A percentile compares a stretch with the other conserved stretches of the same genome.
These are phyloP conservation scores for Apophysomyces ossiformis DNA, from an alignment of 371 early-diverging fungal genomes.

Conservation along the genomic window DNA sequence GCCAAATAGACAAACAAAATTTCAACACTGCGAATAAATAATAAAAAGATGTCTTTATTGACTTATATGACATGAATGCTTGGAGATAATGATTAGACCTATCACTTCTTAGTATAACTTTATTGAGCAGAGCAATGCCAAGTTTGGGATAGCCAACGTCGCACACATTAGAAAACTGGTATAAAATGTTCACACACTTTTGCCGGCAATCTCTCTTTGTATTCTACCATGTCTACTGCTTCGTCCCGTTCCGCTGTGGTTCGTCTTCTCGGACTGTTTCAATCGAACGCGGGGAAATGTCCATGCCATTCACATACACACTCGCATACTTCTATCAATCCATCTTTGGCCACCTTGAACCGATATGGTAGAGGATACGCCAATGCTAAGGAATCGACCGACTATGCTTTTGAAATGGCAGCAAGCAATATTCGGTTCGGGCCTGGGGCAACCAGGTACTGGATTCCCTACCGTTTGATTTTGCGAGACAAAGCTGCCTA, in stretches of 20 bases:
- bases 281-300: conserved; percentile 49
- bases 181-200: too few species aligned
- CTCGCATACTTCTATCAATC: conserved; percentile 29
- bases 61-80: too few species aligned
- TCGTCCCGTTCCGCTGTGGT: conserved; percentile 56
- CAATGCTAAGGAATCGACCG: conserved; percentile 53
- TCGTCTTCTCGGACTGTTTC: conserved; percentile 48
- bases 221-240: conserved; percentile 23
- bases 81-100: too few species aligned
- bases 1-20: conserved; percentile 26
- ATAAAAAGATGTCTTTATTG: conserved; percentile 2
- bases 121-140: too few species aligned
- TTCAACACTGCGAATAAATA: not conserved
- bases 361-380: conserved; percentile 55
- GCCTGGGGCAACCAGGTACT: conserved; percentile 76
- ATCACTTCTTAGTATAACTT: too few species aligned
- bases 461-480: not conserved
- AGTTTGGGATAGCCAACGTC: too few species aligned
- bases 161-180: too few species aligned
- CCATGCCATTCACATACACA: conserved; percentile 62
- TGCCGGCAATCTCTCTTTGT: too few species aligned
- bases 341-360: conserved; percentile 42
- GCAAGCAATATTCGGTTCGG: conserved; percentile 90
- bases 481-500: not conserved
- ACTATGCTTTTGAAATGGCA: conserved; percentile 91